Percentiles rank a stretch among this genome's conserved stretches.
phyloP scores from a whole-genome alignment of 768 basidiomycete species.

The Leccinum pellstonianum region DNA sequence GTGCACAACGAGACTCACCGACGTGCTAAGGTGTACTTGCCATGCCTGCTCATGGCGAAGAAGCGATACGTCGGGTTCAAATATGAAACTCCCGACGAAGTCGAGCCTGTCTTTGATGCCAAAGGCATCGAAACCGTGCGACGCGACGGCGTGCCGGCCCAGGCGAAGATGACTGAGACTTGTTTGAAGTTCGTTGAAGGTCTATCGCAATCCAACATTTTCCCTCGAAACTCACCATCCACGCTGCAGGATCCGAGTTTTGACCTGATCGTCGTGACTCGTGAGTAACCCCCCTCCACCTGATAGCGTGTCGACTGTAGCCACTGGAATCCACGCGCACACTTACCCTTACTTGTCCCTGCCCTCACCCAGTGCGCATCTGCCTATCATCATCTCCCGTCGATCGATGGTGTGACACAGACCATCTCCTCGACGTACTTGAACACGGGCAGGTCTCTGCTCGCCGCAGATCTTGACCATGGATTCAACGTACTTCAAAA shows the following conservation, averaged over 20 bases:
- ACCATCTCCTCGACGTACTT: conserved; percentile 49
- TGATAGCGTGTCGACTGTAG: not conserved
- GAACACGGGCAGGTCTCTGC: conserved; percentile 57
- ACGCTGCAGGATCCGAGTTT: conserved; percentile 53
- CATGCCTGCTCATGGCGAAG: conserved; percentile 94
- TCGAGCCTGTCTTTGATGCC: conserved; percentile 82
- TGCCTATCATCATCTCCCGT: conserved; percentile 62
- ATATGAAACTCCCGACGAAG: conserved; percentile 81
- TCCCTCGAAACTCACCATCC: not conserved
- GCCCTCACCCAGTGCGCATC: conserved; percentile 48
- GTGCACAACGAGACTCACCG: not conserved
- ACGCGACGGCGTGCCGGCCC: conserved; percentile 87
- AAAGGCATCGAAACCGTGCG: conserved; percentile 98
- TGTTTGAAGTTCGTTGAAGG: conserved; percentile 68
- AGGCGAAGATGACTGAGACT: conserved; percentile 89
- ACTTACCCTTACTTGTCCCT: not conserved
- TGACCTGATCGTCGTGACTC: too few relatives aligned
- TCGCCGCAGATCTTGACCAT: conserved; percentile 44
- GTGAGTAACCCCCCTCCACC: not conserved
- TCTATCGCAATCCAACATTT: not conserved
- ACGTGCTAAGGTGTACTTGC: conserved; percentile 76
- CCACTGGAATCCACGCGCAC: too few relatives aligned
- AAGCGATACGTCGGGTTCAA: conserved; percentile 98
- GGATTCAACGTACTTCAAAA: conserved; percentile 31
- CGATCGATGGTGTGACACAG: conserved; percentile 49